Base-by-base conservation (phyloP, 1,139 yeast species). In the Suhomyces wounanorum region DNA sequence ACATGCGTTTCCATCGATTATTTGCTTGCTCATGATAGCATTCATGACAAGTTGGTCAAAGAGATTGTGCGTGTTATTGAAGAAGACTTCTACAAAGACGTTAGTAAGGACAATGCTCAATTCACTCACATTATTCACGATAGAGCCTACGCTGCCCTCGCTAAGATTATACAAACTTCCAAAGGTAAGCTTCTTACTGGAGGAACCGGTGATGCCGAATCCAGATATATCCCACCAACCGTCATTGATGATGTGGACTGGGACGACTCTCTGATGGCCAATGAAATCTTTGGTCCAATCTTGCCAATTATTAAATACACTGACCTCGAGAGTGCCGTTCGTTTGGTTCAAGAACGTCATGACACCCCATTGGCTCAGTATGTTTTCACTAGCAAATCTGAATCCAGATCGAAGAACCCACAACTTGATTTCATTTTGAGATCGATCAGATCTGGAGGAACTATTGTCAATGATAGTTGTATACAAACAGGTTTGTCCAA, bases 351-450 rank as follows among this genome's bases (percentile, higher is more conserved):
- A 21, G 60, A 65, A 18, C 59, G 73, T 49, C 89, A 84, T 63
- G 96, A 90, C 67, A 85, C 92, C n/a, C 98, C 99, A 10, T 79
- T 92, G 65, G 96, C 96, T 0, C 75, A 84, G 52, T 92, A 92
- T 65, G 73, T 89, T 31, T 91, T 87, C 66, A 79, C 95, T 14
- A 70, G 79, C 44, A 76, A 72, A 10, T 41, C 67, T 4, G 58
- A 67, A 14, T 57, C 65, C 47, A 66, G 77, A 51, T 46, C 52
- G 26, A 72, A 78, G 58, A 73, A 78, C 57, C 59, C 67, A 8
- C 87, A 85, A 61, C 72, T 82, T 48, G 75, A 84, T 40, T 64
- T 64, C 44, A 80, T 91, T 49, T 69, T 80, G 53, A 67, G 72
- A 7, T 63, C 74, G 16, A 73, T 90, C 23, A 79, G 96, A 61